Conservation (phyloP, 192 early-diverging fungal species). For the Backusella tuberculispora region DNA sequence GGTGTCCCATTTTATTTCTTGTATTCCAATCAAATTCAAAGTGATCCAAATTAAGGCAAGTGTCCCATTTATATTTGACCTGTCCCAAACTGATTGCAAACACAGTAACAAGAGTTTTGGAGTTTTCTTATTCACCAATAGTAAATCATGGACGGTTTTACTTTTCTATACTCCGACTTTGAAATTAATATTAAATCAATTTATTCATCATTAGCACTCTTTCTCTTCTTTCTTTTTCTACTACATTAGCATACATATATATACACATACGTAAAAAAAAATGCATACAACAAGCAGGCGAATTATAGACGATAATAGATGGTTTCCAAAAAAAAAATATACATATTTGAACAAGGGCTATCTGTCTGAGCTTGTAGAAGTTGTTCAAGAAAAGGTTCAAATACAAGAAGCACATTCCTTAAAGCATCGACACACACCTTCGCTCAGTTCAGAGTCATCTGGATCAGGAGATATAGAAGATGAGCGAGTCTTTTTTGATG, state of each 20-base stretch:
- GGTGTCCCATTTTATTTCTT: too few species aligned
- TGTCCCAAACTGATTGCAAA: too few species aligned
- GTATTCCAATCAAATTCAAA: too few species aligned
- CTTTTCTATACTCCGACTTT: not conserved
- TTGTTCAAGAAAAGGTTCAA: not conserved
- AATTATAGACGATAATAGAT: not conserved
- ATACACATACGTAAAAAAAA: not conserved
- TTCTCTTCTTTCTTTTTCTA: not conserved
- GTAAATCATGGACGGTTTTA: not conserved
- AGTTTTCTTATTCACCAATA: not conserved
- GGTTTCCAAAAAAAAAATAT: not conserved
- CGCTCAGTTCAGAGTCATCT: not conserved
- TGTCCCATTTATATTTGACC: too few species aligned
- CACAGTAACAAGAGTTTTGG: not conserved
- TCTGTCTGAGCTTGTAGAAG: not conserved
- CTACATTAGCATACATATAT: not conserved
- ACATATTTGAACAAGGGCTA: not conserved
- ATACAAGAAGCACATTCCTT: not conserved
- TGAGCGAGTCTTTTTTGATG: not conserved
- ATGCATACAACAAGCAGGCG: not conserved
- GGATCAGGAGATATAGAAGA: not conserved
- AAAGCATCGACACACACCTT: not conserved
- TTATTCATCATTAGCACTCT: not conserved
- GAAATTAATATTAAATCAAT: not conserved
- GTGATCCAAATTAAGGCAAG: too few species aligned